A percentile compares a stretch with the other conserved stretches of the same genome.
These are phyloP conservation scores for Zygnema circumcarinatum DNA, from an alignment of 139 green algal genomes.

Conservation along the genomic window DNA sequence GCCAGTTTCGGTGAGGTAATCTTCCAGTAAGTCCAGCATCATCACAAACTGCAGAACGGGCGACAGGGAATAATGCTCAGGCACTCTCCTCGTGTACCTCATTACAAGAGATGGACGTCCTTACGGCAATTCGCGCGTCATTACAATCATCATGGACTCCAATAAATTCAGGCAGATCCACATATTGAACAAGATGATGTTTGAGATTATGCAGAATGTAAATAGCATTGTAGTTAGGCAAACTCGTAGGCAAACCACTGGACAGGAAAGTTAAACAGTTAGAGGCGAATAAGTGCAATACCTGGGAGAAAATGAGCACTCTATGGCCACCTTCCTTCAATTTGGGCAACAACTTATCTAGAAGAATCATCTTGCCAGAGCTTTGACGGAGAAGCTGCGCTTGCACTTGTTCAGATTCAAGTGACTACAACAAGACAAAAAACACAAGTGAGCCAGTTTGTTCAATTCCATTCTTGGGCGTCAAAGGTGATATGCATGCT, in stretches of 20 bases:
- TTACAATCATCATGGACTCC: too few species aligned
- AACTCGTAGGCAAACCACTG: too few species aligned
- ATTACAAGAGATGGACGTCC: too few species aligned
- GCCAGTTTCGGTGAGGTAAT: constrained; percentile 86
- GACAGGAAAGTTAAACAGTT: too few species aligned
- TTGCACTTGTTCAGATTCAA: not conserved
- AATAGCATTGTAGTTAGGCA: too few species aligned
- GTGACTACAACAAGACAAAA: not conserved
- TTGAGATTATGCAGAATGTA: too few species aligned
- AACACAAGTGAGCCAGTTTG: not conserved
- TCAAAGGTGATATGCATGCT: too few species aligned
- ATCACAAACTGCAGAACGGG: constrained; percentile 3
- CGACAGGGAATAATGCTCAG: not conserved
- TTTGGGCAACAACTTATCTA: constrained; percentile 89
- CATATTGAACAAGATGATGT: too few species aligned
- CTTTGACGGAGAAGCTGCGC: not conserved
- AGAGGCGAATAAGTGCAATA: not conserved
- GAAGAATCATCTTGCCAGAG: constrained; percentile 86
- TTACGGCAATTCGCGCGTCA: too few species aligned
- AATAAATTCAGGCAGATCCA: too few species aligned
- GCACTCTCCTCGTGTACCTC: too few species aligned
- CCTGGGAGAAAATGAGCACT: constrained; percentile 89
- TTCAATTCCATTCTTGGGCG: too few species aligned
- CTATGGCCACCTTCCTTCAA: constrained; percentile 77
- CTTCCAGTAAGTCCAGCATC: constrained; percentile 95